Evolutionary conservation across 208 protist species (phyloP).

Genomic region (Acanthamoeba triangularis): DNA sequence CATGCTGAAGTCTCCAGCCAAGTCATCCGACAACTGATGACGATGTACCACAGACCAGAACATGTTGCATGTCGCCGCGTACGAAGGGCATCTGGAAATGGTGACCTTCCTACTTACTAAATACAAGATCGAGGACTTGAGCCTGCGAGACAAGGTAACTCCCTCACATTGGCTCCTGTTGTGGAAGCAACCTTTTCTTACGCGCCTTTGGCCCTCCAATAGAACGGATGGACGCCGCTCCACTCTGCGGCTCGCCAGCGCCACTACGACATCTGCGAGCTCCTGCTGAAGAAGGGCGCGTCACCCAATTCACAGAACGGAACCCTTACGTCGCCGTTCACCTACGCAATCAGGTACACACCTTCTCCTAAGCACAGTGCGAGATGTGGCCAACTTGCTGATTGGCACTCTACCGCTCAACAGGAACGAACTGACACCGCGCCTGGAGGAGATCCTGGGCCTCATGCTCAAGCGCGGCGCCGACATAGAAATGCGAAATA

Average conservation of each 20-base stretch:
- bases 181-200: neutral
- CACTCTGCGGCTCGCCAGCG: neutral
- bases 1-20: neutral
- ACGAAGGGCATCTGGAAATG: constrained; percentile 18
- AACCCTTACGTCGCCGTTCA: neutral
- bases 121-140: neutral
- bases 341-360: neutral
- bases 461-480: neutral
- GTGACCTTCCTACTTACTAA: constrained; percentile 11
- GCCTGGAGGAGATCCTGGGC: neutral
- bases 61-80: constrained; percentile 3
- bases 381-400: neutral
- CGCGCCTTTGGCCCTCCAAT: neutral
- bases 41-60: neutral
- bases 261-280: constrained; percentile 41
- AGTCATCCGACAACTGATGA: neutral
- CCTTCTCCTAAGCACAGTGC: neutral
- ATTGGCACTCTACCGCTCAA: neutral
- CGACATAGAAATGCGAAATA: constrained; percentile 24
- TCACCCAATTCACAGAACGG: constrained; percentile 30
- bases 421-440: neutral
- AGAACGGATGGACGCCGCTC: constrained; percentile 29
- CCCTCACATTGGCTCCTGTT: neutral
- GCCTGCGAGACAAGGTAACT: neutral
- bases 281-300: constrained; percentile 21